Evolutionary conservation across 2,329 filamentous ascomycete genomes (phyloP), one percentile per base, ranked within the genome.

Genomic region (Aureobasidium namibiae): DNA sequence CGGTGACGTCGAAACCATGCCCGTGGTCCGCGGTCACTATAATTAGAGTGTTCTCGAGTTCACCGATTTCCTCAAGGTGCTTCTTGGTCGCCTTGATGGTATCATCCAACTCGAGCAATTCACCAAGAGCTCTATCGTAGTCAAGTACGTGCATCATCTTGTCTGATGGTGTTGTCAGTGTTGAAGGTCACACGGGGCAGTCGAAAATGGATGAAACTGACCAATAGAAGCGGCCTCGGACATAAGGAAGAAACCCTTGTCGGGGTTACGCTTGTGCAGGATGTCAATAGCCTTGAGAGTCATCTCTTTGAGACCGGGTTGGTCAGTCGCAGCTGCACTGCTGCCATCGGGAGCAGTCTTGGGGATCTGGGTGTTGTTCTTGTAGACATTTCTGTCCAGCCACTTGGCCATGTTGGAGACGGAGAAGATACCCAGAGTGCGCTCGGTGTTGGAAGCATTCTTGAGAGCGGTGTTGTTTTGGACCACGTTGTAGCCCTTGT

Each of bases 71-170:
- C 66, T 83, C 78, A 44, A 95, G 84, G 69, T 89, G 85, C 48
- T 79, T 79, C 57, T 92, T 79, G 3, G 89, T 90, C 18, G 88
- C 88, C 56, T 84, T 84, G 65, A 95, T 77, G 4, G 90, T 91
- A 73, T 95, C 89, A 68, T 95, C 89, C 34, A 95, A 81, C 75
- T 95, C 90, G 41, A 95, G 82, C 1, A 95, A 83, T 66, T 95
- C 90, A 58, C 88, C 90, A 0, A 95, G 83, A 0, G 90, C 88
- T 57, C 90, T 88, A 74, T 94, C 88, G 70, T 94, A 94, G 75
- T 94, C 90, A 21, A 94, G 81, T 2, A 78, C 72, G 75, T 95
- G 90, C 89, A 95, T 94, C 80, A 90, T 87, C 80, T 95, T 95
- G 75, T 94, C 5, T 10, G 10, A 31, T 5, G 29, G 5, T 31